Evolutionary conservation across 192 early-diverging fungal species (phyloP).

Genomic region (Linnemannia schmuckeri): DNA sequence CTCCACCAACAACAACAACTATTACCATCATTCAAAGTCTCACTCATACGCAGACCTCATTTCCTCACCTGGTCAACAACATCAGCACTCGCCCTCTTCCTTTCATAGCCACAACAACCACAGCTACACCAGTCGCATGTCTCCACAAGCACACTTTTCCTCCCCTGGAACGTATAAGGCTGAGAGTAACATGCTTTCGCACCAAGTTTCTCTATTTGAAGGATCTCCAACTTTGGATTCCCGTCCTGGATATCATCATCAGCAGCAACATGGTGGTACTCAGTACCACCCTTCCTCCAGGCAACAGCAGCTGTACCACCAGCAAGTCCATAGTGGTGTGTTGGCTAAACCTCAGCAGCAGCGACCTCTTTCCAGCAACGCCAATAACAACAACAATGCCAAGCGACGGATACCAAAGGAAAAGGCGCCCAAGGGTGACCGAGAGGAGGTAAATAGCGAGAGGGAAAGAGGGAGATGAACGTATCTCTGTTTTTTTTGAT

Average conservation of each 20-base stretch:
- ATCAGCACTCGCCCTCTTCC: neutral
- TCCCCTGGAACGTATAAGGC: neutral
- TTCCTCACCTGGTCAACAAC: neutral
- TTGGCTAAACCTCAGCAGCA: neutral
- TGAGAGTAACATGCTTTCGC: neutral
- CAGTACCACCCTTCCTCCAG: neutral
- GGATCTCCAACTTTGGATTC: neutral
- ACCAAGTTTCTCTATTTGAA: neutral
- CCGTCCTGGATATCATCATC: neutral
- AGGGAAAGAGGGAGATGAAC: neutral
- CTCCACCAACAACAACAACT: neutral
- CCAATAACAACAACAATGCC: neutral
- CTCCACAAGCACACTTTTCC: neutral
- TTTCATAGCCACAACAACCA: neutral
- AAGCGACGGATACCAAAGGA: slow-evolving; percentile 31
- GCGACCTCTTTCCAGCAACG: neutral
- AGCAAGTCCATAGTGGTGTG: neutral
- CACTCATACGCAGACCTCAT: neutral
- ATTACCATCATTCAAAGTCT: neutral
- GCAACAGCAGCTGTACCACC: neutral
- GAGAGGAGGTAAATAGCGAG: slow-evolving; percentile 34
- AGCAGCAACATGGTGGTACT: neutral
- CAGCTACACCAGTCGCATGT: neutral
- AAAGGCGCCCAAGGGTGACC: slow-evolving; percentile 25
- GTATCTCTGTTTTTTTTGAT: neutral